Percentiles rank a stretch among this genome's conserved stretches.
Conservation (phyloP, 306 rosid genomes). For the Quercus glauca region DNA sequence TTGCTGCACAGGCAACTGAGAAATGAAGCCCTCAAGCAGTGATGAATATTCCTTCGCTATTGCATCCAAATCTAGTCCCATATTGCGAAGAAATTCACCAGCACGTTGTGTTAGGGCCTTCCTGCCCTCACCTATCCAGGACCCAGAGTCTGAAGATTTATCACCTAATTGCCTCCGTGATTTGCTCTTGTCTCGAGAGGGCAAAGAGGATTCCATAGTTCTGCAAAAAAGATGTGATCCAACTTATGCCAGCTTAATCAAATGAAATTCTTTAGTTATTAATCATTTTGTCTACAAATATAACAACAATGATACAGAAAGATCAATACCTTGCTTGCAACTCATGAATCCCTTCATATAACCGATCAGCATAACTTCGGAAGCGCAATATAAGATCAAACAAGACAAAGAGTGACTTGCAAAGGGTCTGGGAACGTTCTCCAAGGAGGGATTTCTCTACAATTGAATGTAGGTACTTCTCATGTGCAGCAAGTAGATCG, state of each 20-base stretch:
- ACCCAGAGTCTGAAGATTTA: slow-evolving; percentile 49
- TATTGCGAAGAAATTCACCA: slow-evolving; percentile 72
- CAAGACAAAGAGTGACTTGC: slow-evolving; percentile 72
- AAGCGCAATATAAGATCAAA: slow-evolving; percentile 89
- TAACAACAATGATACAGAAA: slow-evolving; percentile 6
- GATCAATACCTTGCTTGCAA: slow-evolving; percentile 80
- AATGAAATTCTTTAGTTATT: background rate
- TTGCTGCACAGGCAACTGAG: slow-evolving; percentile 92
- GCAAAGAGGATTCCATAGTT: slow-evolving; percentile 56
- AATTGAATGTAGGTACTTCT: slow-evolving; percentile 81
- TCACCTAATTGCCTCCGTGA: slow-evolving; percentile 39
- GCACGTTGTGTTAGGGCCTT: slow-evolving; percentile 87
- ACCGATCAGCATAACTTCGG: slow-evolving; percentile 77
- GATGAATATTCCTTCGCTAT: slow-evolving; percentile 83
- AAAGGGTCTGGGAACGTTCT: slow-evolving; percentile 80
- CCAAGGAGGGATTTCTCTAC: slow-evolving; percentile 95
- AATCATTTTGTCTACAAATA: background rate
- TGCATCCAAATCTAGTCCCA: slow-evolving; percentile 74
- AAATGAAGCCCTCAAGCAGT: slow-evolving; percentile 79
- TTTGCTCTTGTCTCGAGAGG: slow-evolving; percentile 62
- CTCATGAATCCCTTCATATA: slow-evolving; percentile 89
- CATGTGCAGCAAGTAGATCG: slow-evolving; percentile 92
- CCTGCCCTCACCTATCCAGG: slow-evolving; percentile 87
- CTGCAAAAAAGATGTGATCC: slow-evolving; percentile 44
- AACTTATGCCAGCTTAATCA: slow-evolving; percentile 11